Base-by-base conservation (phyloP, 345 rosid genomes). In the Murraya koenigii region DNA sequence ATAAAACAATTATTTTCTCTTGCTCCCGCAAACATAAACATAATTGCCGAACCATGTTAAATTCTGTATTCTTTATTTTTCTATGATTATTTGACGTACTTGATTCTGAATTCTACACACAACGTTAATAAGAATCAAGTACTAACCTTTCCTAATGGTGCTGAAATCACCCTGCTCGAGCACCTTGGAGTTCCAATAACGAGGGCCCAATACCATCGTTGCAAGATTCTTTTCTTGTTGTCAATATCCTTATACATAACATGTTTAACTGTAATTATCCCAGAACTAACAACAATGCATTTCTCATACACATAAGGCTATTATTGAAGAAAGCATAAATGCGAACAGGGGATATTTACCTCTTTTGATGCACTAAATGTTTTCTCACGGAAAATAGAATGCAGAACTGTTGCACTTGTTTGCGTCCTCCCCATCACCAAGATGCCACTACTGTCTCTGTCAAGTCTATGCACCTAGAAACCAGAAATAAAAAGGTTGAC, bases 381-480 rank as follows among this genome's bases (percentile, higher is more conserved):
- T 90, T 94, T 94, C 86, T 91, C 97, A 8, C 96, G 89, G 85
- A 95, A 95, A 71, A 95, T 80, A 33, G 97, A 87, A 86, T 95
- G 98, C 83, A 95, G 84, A 80, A 89, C 83, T 60, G 94, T 81
- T 6, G 97, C 86, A 83, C 95, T 91, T 11, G 83, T 84, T 77
- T 90, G 94, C 44, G 97, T 94, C 88, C 98, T 91, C 65, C 92
- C 99, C 97, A 95, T 88, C 79, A 95, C 95, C 91, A 95, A 84
- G 78, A 95, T 85, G 66, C 99, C 99, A 80, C 97, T 92, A 79
- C 97, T 82, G 84, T 94, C 99, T 88, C 89, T 85, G 84, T 95
- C 98, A 62, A 95, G 96, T 80, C 98, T 91, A 81, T 95, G 99
- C 80, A 94, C 99, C 98, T 95, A 77, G 76, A 19, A 80, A 78